Conservation (phyloP, 192 early-diverging fungal species). For the Rhizophagus prolifer region DNA sequence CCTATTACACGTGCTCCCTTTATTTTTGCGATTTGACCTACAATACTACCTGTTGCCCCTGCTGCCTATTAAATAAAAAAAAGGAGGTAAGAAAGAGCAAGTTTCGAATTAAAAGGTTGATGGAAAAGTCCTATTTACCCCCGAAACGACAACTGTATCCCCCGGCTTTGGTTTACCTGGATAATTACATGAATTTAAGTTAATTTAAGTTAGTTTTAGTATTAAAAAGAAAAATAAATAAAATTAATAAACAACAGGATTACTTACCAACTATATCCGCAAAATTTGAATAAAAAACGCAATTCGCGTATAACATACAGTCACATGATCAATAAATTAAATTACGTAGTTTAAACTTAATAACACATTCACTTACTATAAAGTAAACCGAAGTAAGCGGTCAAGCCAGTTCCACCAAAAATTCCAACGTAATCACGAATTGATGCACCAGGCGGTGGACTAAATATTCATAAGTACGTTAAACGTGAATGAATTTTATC, state of each 20-base stretch:
- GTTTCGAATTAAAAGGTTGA: background rate
- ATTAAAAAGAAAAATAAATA: background rate
- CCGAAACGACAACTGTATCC: conserved; percentile 49
- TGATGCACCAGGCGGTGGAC: conserved; percentile 35
- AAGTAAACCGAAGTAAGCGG: conserved; percentile 52
- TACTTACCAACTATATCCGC: background rate
- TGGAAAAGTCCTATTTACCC: conserved; percentile 23
- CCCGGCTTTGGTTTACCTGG: conserved; percentile 33
- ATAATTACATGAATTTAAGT: background rate
- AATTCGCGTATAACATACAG: background rate
- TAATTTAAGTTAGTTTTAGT: background rate
- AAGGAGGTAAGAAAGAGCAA: background rate
- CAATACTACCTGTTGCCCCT: conserved; percentile 48
- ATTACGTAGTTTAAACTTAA: background rate
- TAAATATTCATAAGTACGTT: background rate
- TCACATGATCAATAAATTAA: background rate
- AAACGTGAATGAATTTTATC: no score
- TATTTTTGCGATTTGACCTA: conserved; percentile 46
- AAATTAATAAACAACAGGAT: background rate
- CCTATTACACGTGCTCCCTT: conserved; percentile 51
- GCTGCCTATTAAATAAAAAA: conserved; percentile 38
- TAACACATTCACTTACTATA: conserved; percentile 35
- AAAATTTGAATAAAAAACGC: background rate
- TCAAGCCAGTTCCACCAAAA: conserved; percentile 44
- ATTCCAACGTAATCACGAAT: conserved; percentile 41